Conservation (phyloP, 2,329 filamentous ascomycete species). For the Penicillium brevicompactum region DNA sequence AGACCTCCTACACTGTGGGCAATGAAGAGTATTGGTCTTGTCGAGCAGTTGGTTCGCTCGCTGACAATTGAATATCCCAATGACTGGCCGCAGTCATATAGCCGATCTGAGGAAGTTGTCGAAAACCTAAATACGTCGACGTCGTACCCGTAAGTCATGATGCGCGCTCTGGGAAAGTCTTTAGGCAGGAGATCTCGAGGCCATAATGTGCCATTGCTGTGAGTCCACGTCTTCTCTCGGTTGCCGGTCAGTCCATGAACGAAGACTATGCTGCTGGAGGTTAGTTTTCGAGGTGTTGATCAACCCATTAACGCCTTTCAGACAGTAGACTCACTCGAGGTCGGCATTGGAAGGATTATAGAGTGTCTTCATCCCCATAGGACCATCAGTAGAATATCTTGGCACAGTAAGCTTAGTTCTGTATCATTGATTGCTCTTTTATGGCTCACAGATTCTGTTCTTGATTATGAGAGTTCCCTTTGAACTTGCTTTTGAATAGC, state of each 20-base stretch:
- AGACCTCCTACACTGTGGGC: slow-evolving; percentile 33
- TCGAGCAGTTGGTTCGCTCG: background rate
- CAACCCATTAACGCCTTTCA: background rate
- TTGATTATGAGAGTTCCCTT: background rate
- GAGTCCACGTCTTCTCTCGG: slow-evolving; percentile 5
- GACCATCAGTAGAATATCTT: background rate
- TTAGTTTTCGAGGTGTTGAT: background rate
- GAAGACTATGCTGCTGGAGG: background rate
- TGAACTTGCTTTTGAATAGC: slow-evolving; percentile 7
- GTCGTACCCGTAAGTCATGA: slow-evolving; percentile 10
- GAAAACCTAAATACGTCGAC: background rate
- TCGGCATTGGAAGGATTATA: background rate
- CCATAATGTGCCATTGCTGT: slow-evolving; percentile 29
- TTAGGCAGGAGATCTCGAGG: slow-evolving; percentile 25
- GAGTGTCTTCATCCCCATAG: slow-evolving; percentile 4
- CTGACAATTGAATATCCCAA: slow-evolving; percentile 9
- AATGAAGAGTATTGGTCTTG: slow-evolving; percentile 26
- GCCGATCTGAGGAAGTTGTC: background rate
- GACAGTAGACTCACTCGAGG: slow-evolving; percentile 2
- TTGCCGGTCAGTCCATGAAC: slow-evolving; percentile 4
- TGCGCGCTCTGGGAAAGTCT: slow-evolving; percentile 2
- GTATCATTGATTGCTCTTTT: background rate
- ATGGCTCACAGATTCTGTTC: slow-evolving; percentile 1
- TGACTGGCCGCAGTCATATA: slow-evolving; percentile 3
- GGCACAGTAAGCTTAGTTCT: background rate